Base-by-base conservation (phyloP, 2,329 filamentous ascomycete genomes). In the Cercospora nicotianae region DNA sequence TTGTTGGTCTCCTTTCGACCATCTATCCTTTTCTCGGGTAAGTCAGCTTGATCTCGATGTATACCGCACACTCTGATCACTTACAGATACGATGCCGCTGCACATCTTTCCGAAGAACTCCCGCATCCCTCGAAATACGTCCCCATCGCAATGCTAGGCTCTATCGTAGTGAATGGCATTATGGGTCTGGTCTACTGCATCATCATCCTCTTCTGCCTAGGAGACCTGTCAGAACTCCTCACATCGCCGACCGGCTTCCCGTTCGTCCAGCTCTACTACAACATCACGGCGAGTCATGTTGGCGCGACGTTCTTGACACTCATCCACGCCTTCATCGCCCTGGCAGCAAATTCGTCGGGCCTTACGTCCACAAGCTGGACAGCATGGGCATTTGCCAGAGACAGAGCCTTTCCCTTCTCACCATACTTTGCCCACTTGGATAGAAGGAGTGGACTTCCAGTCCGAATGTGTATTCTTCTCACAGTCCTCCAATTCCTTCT, bases 281-380 rank as follows among this genome's bases (percentile, higher is more conserved):
- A 75, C 62, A 68, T 71, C 30, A 75, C 74, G 3, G 55, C 64
- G 36, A 67, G 39, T 31, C 77, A 55, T 66, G 71, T 30, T 64
- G 67, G 9, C 70, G 75, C 53, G 3, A 74, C 77, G 5, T 73
- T 51, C 66, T 75, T 82, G 28, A 77, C 75, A 7, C 67, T 79
- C n/a, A 75, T 78, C 31, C 67, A 77, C 66, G 72, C 76, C 36
- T 69, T 73, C 10, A 76, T 73, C 3, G 77, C 75, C 60, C 70
- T 73, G 62, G 72, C 79, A 33, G 75, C 73, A 6, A 75, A 76
- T 39, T 74, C 76, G 2, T 79, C 78, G 1, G 78, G 57, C 75
- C 77, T 31, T 74, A 79, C 12, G 76, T 79, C 79, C 0, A 76
- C 78, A 4, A 78, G 77, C n/a, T 72, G 75, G 55, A 75, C 79